Percentiles rank a stretch among this genome's conserved stretches.
These are phyloP conservation scores for Coix lacrymajobi DNA, from an alignment of 176 grass and related monocot genomes.

Conservation along the genomic window DNA sequence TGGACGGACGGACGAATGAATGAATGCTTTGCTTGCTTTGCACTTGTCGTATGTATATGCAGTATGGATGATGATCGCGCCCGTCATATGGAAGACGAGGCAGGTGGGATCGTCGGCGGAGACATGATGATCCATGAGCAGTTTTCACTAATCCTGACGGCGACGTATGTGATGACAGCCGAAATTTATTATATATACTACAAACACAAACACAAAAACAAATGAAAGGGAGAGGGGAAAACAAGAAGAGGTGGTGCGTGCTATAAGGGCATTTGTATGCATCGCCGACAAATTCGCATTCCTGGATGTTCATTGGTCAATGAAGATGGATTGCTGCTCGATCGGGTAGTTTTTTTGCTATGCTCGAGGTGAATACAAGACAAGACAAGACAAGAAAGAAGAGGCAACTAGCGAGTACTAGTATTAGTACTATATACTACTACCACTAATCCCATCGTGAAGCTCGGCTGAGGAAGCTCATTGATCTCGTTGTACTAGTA, in stretches of 20 bases:
- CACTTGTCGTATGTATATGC: background rate
- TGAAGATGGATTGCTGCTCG: background rate
- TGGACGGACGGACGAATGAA: background rate
- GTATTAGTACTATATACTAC: background rate
- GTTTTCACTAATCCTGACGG: background rate
- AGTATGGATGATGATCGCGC: constrained; percentile 71
- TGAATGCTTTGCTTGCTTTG: background rate
- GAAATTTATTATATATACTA: background rate
- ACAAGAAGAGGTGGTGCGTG: background rate
- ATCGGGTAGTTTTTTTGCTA: background rate
- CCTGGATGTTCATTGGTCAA: background rate
- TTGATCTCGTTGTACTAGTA: background rate
- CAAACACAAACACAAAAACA: background rate
- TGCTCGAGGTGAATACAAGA: background rate
- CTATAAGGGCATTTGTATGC: background rate
- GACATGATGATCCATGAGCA: background rate
- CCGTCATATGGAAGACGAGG: constrained; percentile 54
- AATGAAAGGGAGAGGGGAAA: background rate
- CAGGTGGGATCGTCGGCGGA: constrained; percentile 42
- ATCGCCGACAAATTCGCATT: background rate
- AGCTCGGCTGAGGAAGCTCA: background rate
- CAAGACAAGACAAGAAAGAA: background rate
- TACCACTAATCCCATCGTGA: background rate
- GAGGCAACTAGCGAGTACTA: background rate
- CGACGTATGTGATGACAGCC: background rate